Evolutionary conservation across 345 rosid genomes (phyloP).

Genomic region (Sonneratia caseolaris): DNA sequence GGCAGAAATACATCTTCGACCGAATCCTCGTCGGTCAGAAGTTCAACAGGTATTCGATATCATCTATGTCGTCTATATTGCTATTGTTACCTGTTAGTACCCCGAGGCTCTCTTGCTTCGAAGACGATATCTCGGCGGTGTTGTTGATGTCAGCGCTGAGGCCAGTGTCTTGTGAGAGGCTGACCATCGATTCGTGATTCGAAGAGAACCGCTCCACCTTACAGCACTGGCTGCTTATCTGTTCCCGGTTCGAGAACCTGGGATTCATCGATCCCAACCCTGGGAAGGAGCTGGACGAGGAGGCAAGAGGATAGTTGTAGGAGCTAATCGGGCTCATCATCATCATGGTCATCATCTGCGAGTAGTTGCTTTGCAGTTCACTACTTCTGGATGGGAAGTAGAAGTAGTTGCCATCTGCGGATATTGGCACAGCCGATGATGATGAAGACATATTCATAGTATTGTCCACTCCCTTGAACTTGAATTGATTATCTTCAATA

Average conservation of each 20-base stretch:
- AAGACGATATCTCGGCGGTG: conserved; percentile 42
- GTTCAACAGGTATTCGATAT: conserved; percentile 31
- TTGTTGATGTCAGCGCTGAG: conserved; percentile 48
- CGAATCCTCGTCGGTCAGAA: conserved; percentile 12
- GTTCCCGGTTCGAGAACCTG: background rate
- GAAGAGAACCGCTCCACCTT: conserved; percentile 51
- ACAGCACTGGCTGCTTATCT: conserved; percentile 14
- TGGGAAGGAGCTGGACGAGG: background rate
- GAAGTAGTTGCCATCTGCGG: background rate
- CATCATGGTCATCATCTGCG: background rate
- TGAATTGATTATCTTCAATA: conserved; percentile 12
- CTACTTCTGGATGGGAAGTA: background rate
- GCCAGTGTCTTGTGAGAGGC: conserved; percentile 57
- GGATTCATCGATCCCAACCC: background rate
- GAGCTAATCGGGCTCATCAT: background rate
- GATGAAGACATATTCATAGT: background rate
- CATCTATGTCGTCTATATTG: conserved; percentile 24
- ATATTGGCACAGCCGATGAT: background rate
- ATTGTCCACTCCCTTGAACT: background rate
- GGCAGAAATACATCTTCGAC: background rate
- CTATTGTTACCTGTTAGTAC: conserved; percentile 6
- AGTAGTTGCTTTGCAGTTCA: background rate
- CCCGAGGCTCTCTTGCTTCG: conserved; percentile 25
- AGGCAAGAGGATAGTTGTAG: background rate
- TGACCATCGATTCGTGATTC: conserved; percentile 35